Conservation (phyloP, 345 rosid species). For the Heritiera fomes region DNA sequence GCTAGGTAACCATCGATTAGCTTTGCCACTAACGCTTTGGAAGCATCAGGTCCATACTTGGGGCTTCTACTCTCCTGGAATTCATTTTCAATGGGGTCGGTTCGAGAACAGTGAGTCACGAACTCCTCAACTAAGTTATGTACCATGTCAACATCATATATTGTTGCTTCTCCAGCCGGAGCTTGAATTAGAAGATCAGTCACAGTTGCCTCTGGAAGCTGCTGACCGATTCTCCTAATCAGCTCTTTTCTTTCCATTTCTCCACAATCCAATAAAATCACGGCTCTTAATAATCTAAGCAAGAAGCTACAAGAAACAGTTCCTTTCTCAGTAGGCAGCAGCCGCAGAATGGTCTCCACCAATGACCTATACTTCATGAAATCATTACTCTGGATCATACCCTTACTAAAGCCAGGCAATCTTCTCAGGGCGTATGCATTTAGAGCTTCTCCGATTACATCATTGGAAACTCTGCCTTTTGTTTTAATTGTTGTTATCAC, state of each 20-base stretch:
- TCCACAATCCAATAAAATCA: constrained; percentile 45
- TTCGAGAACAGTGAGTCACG: constrained; percentile 25
- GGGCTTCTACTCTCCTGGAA: constrained; percentile 37
- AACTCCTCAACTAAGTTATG: constrained; percentile 55
- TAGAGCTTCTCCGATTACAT: constrained; percentile 66
- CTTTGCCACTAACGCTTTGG: constrained; percentile 54
- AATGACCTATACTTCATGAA: constrained; percentile 45
- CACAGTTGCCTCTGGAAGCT: constrained; percentile 55
- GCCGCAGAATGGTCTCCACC: constrained; percentile 54
- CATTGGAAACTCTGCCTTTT: constrained; percentile 45
- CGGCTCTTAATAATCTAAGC: constrained; percentile 54
- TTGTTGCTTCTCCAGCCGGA: constrained; percentile 37
- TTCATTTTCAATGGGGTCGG: constrained; percentile 29
- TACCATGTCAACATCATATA: constrained; percentile 60
- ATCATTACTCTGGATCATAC: constrained; percentile 43
- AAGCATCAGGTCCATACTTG: constrained; percentile 36
- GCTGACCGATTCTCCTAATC: constrained; percentile 47
- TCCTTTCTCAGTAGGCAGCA: constrained; percentile 54
- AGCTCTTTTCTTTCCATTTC: constrained; percentile 49
- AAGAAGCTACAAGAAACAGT: constrained; percentile 56
- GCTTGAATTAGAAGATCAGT: constrained; percentile 54
- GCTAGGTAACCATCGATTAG: constrained; percentile 63
- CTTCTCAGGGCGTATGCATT: constrained; percentile 60
- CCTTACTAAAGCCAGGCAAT: constrained; percentile 62
- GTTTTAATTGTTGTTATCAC: constrained; percentile 54